Evolutionary conservation across 208 protist genomes (phyloP).

Genomic region (Leishmania tarentolae): DNA sequence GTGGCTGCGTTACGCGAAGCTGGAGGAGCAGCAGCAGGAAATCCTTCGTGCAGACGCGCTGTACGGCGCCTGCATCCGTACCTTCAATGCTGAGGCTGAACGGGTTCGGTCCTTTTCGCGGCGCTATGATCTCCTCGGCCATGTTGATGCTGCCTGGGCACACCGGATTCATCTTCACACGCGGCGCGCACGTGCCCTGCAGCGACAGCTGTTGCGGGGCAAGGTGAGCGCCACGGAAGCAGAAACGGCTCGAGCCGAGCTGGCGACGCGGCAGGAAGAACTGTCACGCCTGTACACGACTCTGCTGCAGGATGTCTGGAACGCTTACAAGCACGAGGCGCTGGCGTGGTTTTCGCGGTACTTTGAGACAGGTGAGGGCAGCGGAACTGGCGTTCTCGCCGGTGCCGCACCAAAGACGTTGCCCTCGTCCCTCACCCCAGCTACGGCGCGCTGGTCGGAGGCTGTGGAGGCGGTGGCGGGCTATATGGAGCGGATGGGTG

Average conservation of each 20-base stretch:
- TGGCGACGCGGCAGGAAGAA: constrained; percentile 28
- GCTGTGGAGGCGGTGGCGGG: constrained; percentile 67
- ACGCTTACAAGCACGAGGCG: constrained; percentile 75
- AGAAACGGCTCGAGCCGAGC: constrained; percentile 17
- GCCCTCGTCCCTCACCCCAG: constrained; percentile 52
- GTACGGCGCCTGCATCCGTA: constrained; percentile 49
- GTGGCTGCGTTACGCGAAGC: constrained; percentile 76
- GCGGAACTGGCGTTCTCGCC: constrained; percentile 28
- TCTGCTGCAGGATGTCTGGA: constrained; percentile 75
- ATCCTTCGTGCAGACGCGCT: constrained; percentile 60
- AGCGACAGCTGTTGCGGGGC: constrained; percentile 10
- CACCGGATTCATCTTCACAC: constrained; percentile 57
- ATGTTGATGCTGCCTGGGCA: constrained; percentile 75
- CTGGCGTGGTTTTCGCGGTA: constrained; percentile 52
- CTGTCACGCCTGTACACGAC: constrained; percentile 45
- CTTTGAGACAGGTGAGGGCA: constrained; percentile 30
- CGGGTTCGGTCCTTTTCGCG: constrained; percentile 49
- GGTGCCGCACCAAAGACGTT: constrained; percentile 35
- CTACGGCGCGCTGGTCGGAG: constrained; percentile 67
- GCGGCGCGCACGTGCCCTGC: constrained; percentile 30
- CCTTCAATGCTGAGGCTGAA: constrained; percentile 51
- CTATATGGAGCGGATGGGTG: constrained; percentile 29
- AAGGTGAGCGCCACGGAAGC: constrained; percentile 12
- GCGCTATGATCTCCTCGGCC: constrained; percentile 72
- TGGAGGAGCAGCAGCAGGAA: constrained; percentile 74